phyloP scores from a whole-genome alignment of 2,329 filamentous ascomycete species.

The Aspergillus piperis region DNA sequence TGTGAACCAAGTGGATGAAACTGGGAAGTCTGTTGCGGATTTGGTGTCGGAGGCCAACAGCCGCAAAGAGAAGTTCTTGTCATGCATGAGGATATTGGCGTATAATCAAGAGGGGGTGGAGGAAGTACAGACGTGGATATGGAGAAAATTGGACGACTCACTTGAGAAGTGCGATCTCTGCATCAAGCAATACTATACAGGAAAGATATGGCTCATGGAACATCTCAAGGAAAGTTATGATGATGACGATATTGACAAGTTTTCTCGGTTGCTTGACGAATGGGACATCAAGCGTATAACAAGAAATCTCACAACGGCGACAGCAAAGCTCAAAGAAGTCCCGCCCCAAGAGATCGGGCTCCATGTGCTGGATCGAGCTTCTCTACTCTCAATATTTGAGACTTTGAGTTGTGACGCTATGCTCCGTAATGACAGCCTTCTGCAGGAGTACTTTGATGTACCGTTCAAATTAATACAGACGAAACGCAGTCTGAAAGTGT shows the following conservation, averaged over 20 bases:
- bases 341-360: constrained; percentile 55
- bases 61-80: constrained; percentile 65
- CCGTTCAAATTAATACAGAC: constrained; percentile 80
- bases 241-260: constrained; percentile 49
- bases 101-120: constrained; percentile 63
- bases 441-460: constrained; percentile 69
- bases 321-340: constrained; percentile 53
- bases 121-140: constrained; percentile 62
- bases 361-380: constrained; percentile 55
- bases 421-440: constrained; percentile 58
- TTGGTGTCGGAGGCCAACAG: constrained; percentile 58
- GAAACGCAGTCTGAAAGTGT: constrained; percentile 75
- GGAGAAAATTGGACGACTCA: constrained; percentile 57
- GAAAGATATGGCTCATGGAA: constrained; percentile 63
- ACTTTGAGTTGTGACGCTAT: constrained; percentile 82
- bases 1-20: constrained; percentile 51
- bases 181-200: constrained; percentile 72
- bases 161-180: constrained; percentile 69
- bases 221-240: constrained; percentile 60
- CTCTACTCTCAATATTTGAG: constrained; percentile 83
- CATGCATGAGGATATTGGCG: constrained; percentile 69
- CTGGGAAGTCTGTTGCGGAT: constrained; percentile 34
- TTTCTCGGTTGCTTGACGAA: constrained; percentile 59
- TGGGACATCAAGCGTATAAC: constrained; percentile 65
- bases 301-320: constrained; percentile 59